phyloP scores from a whole-genome alignment of 2,329 filamentous ascomycete genomes.

The Microascus cirrosus region DNA sequence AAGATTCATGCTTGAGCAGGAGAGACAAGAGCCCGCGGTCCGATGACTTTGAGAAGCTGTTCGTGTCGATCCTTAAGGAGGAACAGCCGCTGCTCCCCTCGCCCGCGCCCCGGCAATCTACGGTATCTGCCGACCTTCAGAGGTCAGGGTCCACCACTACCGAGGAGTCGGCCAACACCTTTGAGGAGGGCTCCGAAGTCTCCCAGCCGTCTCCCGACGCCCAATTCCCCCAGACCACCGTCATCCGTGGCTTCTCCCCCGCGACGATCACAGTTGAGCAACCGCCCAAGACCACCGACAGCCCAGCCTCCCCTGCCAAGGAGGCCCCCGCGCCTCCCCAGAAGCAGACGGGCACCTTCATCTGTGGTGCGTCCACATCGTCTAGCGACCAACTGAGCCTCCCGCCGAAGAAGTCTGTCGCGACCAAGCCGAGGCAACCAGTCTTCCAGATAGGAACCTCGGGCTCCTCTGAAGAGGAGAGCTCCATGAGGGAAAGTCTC shows the following conservation, averaged over 20 bases:
- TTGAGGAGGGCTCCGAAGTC: conserved; percentile 28
- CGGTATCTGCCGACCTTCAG: conserved; percentile 22
- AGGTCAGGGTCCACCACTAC: conserved; percentile 32
- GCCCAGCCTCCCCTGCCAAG: conserved; percentile 36
- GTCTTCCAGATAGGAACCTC: conserved; percentile 44
- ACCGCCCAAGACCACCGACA: background rate
- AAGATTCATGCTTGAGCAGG: conserved; percentile 60
- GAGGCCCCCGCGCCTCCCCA: conserved; percentile 49
- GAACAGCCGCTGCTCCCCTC: conserved; percentile 49
- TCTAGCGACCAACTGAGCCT: conserved; percentile 47
- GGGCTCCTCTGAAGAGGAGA: conserved; percentile 63
- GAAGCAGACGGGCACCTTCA: conserved; percentile 47
- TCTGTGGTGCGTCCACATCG: conserved; percentile 70
- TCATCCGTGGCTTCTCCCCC: conserved; percentile 80
- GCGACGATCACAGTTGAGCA: conserved; percentile 22
- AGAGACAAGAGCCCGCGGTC: conserved; percentile 77
- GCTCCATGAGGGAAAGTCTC: conserved; percentile 44
- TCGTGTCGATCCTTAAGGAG: conserved; percentile 84
- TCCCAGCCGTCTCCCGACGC: conserved; percentile 30
- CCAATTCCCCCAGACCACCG: conserved; percentile 42
- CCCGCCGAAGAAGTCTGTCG: conserved; percentile 14
- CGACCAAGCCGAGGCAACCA: conserved; percentile 12
- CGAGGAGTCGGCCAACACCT: conserved; percentile 24
- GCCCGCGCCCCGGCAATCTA: conserved; percentile 17
- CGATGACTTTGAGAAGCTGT: conserved; percentile 85